Percentiles rank a stretch among this genome's conserved stretches.
phyloP scores from a whole-genome alignment of 768 basidiomycete species.

The Amanita inopinata region DNA sequence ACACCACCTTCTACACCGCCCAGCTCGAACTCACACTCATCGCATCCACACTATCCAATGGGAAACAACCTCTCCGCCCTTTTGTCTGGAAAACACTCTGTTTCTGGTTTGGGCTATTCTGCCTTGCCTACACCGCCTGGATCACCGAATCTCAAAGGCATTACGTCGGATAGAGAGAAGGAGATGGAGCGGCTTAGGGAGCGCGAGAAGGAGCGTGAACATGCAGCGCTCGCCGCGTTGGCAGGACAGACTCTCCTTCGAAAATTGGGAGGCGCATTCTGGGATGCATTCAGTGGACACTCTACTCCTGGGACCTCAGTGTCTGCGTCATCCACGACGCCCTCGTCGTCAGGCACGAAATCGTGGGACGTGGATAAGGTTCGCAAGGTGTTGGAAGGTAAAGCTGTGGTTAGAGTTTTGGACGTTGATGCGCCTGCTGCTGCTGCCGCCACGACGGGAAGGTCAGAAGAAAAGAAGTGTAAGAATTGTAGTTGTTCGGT shows the following conservation, averaged over 20 bases:
- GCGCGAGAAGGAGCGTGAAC: constrained; percentile 28
- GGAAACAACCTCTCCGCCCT: constrained; percentile 17
- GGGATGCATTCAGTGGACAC: constrained; percentile 76
- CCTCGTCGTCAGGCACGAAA: constrained; percentile 15
- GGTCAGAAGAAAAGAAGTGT: constrained; percentile 18
- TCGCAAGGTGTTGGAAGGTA: constrained; percentile 70
- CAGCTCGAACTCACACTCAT: background rate
- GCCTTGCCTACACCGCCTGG: constrained; percentile 35
- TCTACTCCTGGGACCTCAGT: background rate
- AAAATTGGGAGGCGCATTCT: constrained; percentile 70
- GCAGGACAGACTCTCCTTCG: constrained; percentile 68
- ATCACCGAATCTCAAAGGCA: constrained; percentile 25
- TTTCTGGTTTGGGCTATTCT: constrained; percentile 10
- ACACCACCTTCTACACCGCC: constrained; percentile 14
- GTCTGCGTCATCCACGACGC: constrained; percentile 18
- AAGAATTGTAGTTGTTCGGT: constrained; percentile 18
- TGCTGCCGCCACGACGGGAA: constrained; percentile 4
- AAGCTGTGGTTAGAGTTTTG: constrained; percentile 70
- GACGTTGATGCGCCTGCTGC: constrained; percentile 43
- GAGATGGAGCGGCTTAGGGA: constrained; percentile 10
- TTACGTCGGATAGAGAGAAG: constrained; percentile 12
- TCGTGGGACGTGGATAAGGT: constrained; percentile 73
- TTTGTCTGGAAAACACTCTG: constrained; percentile 39
- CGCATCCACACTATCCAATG: background rate
- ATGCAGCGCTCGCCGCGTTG: constrained; percentile 59